Evolutionary conservation across 2,329 filamentous ascomycete genomes (phyloP), one percentile per base, ranked within the genome.

Genomic region (Pseudogymnoascus pannorum): DNA sequence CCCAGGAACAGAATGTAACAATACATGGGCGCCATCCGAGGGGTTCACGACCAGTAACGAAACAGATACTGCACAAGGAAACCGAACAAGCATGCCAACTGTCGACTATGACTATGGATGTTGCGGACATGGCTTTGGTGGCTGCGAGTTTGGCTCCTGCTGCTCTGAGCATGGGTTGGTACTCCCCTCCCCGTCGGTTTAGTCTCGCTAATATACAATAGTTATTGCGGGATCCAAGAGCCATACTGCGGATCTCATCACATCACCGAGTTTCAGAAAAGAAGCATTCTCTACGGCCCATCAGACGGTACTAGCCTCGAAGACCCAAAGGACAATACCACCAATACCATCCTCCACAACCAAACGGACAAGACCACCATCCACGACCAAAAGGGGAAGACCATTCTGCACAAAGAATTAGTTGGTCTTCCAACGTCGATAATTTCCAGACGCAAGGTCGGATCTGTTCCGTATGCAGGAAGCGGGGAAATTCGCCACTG

Each of bases 401-500:
- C n/a, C n/a, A n/a, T n/a, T n/a, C n/a, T 54, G 3, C 16, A 54
- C n/a, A 54, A 54, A 31, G 26, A 22, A 9, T 11, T n/a, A 18
- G 33, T 5, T 9, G 48, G 48, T 33, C 48, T 22, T 33, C 26
- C 26, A 6, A 54, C 26, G 9, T 54, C 48, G 24, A 54, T 54
- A 54, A 54, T 54, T 3, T n/a, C 48, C 26, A 54, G 48, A 33
- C 48, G 26, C 26, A 31, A 54, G 48, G 48, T 54, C 26, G 48
- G 48, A 9, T 31, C 26, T 14, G 48, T 54, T 12, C 48, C 48
- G 24, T 54, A 54, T 18, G 48, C 48, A 31, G 48, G 48, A 18
- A 20, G 26, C n/a, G 48, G 48, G n/a, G 48, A 54, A 12, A 54
- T 54, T 7, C 48, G 48, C 2, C 74, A 77, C 64, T 85, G 82